Conservation (phyloP, 2,329 filamentous ascomycete genomes). For the Penicillium sp. region DNA sequence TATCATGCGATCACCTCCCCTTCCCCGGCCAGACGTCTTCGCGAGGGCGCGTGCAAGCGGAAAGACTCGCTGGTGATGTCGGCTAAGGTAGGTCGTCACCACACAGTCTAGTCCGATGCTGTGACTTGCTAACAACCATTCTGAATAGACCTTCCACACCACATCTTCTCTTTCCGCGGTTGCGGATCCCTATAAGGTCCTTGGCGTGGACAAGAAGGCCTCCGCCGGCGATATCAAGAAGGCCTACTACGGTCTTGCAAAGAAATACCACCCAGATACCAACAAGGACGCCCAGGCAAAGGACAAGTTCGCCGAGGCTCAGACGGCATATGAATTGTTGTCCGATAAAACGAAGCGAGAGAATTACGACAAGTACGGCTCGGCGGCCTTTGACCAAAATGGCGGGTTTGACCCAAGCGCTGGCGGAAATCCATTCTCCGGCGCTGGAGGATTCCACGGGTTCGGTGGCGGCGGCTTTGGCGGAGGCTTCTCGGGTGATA, state of each 20-base stretch:
- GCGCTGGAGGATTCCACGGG: slow-evolving; percentile 62
- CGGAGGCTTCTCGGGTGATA: slow-evolving; percentile 71
- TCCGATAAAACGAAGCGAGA: slow-evolving; percentile 92
- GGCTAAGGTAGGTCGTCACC: slow-evolving; percentile 34
- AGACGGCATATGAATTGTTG: slow-evolving; percentile 89
- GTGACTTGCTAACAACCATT: background rate
- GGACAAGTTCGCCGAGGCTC: slow-evolving; percentile 90
- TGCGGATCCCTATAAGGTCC: slow-evolving; percentile 81
- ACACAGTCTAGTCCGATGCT: background rate
- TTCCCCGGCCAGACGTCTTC: slow-evolving; percentile 28
- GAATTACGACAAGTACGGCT: slow-evolving; percentile 86
- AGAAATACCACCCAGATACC: slow-evolving; percentile 97
- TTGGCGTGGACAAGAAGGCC: slow-evolving; percentile 83
- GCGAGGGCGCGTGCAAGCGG: slow-evolving; percentile 26
- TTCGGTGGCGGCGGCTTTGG: slow-evolving; percentile 54
- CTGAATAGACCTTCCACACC: slow-evolving; percentile 44
- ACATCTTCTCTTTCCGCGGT: slow-evolving; percentile 63
- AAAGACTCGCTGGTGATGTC: slow-evolving; percentile 26
- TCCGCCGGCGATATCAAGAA: slow-evolving; percentile 91
- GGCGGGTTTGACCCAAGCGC: slow-evolving; percentile 77
- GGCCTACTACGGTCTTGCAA: slow-evolving; percentile 94
- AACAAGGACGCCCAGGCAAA: slow-evolving; percentile 95
- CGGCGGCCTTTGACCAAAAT: slow-evolving; percentile 68
- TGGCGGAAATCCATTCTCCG: slow-evolving; percentile 56
- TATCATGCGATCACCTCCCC: slow-evolving; percentile 35